These are phyloP conservation scores for Vitis hybrid DNA, from an alignment of 177 flowering plant species.

Conservation along the genomic window DNA sequence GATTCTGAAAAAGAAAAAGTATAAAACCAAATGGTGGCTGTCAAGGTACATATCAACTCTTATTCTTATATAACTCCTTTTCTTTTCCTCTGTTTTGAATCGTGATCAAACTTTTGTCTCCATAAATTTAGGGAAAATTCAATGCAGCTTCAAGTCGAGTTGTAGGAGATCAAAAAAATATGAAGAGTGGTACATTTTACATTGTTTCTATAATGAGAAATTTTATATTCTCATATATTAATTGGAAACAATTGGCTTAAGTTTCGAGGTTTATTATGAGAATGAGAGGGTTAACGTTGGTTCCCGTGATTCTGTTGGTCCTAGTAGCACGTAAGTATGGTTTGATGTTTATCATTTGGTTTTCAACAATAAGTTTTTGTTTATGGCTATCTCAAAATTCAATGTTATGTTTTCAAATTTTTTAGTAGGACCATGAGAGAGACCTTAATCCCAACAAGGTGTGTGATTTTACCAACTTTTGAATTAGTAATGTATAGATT, in stretches of 20 bases:
- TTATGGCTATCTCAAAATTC: background rate
- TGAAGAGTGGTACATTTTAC: constrained; percentile 12
- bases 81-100: background rate
- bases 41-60: background rate
- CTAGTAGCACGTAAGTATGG: constrained; percentile 10
- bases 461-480: background rate
- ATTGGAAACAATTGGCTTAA: constrained; percentile 12
- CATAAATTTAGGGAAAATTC: constrained; percentile 18
- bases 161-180: constrained; percentile 3
- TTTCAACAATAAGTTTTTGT: background rate
- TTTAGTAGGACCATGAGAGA: constrained; percentile 11
- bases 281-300: constrained; percentile 11
- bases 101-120: background rate
- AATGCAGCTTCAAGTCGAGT: constrained; percentile 7
- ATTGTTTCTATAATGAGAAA: background rate
- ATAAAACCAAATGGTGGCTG: background rate
- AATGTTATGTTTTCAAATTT: background rate
- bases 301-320: constrained; percentile 9
- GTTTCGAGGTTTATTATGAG: constrained; percentile 33
- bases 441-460: constrained; percentile 11
- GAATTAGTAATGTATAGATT: background rate
- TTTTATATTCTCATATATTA: background rate
- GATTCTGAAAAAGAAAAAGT: background rate
- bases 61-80: background rate
- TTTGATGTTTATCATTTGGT: background rate